Base-by-base conservation (phyloP, 2,329 filamentous ascomycete genomes). In the Colletotrichum musae region DNA sequence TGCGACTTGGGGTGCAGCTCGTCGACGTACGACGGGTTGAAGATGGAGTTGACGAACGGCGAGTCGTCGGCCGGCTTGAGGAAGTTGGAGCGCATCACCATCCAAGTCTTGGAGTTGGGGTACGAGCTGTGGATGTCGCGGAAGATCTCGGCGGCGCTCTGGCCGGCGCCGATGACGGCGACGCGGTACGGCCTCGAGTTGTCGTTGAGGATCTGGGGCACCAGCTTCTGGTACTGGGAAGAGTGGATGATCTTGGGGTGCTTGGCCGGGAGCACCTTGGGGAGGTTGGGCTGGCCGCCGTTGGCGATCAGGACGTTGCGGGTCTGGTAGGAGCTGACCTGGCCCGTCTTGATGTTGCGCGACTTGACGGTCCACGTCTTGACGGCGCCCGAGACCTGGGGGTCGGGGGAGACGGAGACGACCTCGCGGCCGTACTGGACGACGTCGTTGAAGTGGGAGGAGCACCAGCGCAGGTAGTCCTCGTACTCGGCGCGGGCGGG, bases 31-130 rank as follows among this genome's bases (percentile, higher is more conserved):
- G 92, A 90, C 1, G 95, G 95, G 82, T 72, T 94, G 85, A 98
- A 98, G 77, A 98, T 93, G 76, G 96, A 94, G 80, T 98, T 98
- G 75, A 98, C 94, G 75, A 98, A 98, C 18, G 95, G 96, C 62
- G 94, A 97, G 80, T 98, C 96, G 77, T 99, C 95, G 77, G 94
- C 97, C 1, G 95, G 95, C 74, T 93, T 91, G 70, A 99, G 82
- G 65, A 95, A 94, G 72, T 94, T 89, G 50, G 92, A 91, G 74
- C 94, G 91, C 85, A 97, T 95, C 69, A 98, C 84, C 66, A 99
- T 82, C 43, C 86, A 88, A 0, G 94, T 95, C 74, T 89, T 87
- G 32, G 93, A 90, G 77, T 95, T 94, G 47, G 94, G 94, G 78
- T 97, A 98, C 54, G 93, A 85, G 47, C 85, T 87, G 75, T 95